These are phyloP conservation scores for Fraxinus pennsylvanica DNA, from an alignment of 257 asterid genomes.

Conservation along the genomic window DNA sequence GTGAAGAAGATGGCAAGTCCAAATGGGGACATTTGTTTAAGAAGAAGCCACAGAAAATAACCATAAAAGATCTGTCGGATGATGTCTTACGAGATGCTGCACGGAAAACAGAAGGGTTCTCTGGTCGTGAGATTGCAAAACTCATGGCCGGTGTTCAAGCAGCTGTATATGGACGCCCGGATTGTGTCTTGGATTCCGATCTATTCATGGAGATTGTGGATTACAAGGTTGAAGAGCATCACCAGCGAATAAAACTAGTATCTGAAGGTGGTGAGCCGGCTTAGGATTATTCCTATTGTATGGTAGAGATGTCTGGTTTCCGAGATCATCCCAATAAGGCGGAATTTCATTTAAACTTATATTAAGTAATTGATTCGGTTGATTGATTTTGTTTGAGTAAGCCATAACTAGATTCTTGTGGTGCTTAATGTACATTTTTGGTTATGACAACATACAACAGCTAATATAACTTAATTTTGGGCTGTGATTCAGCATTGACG, in stretches of 20 bases:
- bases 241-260: constrained; percentile 73
- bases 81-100: constrained; percentile 76
- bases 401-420: not conserved
- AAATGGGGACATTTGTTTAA: constrained; percentile 57
- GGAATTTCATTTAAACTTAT: not conserved
- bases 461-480: not conserved
- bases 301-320: not conserved
- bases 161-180: constrained; percentile 80
- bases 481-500: not conserved
- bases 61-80: constrained; percentile 61
- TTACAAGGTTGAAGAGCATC: constrained; percentile 82
- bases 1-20: constrained; percentile 47
- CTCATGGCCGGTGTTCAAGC: constrained; percentile 96
- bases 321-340: not conserved
- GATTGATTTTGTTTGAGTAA: not conserved
- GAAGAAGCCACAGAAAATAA: constrained; percentile 59
- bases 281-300: not conserved
- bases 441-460: not conserved
- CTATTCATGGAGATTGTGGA: constrained; percentile 76
- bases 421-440: too few relatives aligned
- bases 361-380: not conserved
- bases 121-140: constrained; percentile 94
- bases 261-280: constrained; percentile 40
- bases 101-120: constrained; percentile 68
- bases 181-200: constrained; percentile 67